Evolutionary conservation across 2,329 filamentous ascomycete species (phyloP).

Genomic region (Setomelanomma holmii): DNA sequence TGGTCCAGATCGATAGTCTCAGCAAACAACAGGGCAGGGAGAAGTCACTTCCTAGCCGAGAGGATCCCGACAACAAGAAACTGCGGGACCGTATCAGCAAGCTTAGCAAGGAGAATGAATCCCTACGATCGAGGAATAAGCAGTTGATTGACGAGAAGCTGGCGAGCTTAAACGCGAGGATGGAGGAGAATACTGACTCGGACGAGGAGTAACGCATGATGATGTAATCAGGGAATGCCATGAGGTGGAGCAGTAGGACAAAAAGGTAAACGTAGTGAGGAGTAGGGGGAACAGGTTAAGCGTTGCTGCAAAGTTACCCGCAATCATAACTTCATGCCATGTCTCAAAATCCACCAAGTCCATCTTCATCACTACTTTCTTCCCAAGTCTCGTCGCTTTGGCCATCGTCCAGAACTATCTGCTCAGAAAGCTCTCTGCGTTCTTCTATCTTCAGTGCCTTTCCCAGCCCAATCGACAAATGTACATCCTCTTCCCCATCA

Average conservation of each 20-base stretch:
- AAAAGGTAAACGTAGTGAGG: too few relatives aligned
- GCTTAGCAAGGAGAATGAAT: not conserved
- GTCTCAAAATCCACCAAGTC: not conserved
- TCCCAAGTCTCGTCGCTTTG: slow-evolving; percentile 1
- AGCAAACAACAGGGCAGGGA: not conserved
- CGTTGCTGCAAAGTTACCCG: too few relatives aligned
- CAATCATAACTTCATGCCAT: too few relatives aligned
- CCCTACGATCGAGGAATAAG: not conserved
- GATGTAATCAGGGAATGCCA: too few relatives aligned
- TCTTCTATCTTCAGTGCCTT: slow-evolving; percentile 25
- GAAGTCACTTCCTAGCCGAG: not conserved
- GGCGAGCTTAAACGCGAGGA: not conserved
- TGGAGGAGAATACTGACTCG: not conserved
- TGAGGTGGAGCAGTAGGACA: too few relatives aligned
- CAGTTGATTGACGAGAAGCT: not conserved
- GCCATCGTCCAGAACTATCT: slow-evolving; percentile 23
- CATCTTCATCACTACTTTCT: not conserved
- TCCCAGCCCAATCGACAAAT: slow-evolving; percentile 39
- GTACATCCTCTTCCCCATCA: slow-evolving; percentile 23
- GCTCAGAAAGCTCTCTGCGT: slow-evolving; percentile 24
- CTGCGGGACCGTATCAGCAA: too few relatives aligned
- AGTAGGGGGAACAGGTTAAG: too few relatives aligned
- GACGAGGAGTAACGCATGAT: not conserved
- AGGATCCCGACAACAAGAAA: not conserved
- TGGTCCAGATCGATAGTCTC: not conserved